phyloP scores from a whole-genome alignment of 148 eudicot genomes.

The Fagopyrum esculentum region DNA sequence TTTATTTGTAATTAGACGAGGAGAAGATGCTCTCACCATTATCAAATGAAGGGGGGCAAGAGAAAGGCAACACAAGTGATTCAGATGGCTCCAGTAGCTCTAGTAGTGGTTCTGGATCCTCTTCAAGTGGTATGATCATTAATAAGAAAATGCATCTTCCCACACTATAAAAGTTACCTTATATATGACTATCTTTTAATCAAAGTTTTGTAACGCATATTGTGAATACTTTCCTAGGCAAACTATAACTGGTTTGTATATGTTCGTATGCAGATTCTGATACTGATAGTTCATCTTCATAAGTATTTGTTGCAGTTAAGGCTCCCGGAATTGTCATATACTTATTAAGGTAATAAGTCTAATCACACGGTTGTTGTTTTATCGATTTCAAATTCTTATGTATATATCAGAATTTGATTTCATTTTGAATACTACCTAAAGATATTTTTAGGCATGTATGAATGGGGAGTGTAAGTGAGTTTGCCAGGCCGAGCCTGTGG shows the following conservation, averaged over 20 bases:
- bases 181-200: background rate
- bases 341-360: background rate
- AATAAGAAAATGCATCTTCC: background rate
- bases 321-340: background rate
- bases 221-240: background rate
- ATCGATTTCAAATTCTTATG: background rate
- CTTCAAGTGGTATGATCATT: slow-evolving; percentile 3
- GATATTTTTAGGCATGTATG: background rate
- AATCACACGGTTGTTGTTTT: background rate
- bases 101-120: slow-evolving; percentile 5
- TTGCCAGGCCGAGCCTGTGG: background rate
- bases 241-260: background rate
- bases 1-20: background rate
- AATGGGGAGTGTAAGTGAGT: background rate
- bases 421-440: background rate
- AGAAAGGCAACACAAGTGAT: background rate
- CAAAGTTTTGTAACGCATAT: background rate
- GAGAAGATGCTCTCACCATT: background rate
- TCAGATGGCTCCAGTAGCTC: slow-evolving; percentile 9
- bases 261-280: background rate
- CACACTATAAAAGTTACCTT: background rate
- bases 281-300: slow-evolving; percentile 5
- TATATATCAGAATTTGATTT: background rate
- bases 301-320: background rate
- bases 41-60: background rate